Conservation (phyloP, 2,329 filamentous ascomycete species). For the Cercospora sesami region DNA sequence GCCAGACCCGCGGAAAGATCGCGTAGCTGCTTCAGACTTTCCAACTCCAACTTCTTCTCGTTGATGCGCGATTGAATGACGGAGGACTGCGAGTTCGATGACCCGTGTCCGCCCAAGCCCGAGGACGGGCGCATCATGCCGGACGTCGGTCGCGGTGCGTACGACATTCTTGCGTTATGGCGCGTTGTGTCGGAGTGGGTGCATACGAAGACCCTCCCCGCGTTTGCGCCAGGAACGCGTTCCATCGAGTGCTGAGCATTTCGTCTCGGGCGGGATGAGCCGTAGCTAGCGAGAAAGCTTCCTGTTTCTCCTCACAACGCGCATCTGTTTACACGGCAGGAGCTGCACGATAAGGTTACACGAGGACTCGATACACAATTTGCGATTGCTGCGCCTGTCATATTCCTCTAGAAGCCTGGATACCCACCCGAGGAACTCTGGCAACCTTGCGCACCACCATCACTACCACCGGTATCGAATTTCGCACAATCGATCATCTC, state of each 20-base stretch:
- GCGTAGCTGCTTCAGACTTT: slow-evolving; percentile 73
- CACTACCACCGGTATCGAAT: not conserved
- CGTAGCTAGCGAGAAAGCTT: slow-evolving; percentile 5
- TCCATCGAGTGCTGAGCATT: not conserved
- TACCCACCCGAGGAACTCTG: not conserved
- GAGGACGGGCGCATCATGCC: slow-evolving; percentile 52
- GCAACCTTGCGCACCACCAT: not conserved
- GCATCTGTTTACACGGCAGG: slow-evolving; percentile 3
- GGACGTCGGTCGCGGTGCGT: slow-evolving; percentile 41
- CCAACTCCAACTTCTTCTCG: slow-evolving; percentile 81
- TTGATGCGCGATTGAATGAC: slow-evolving; percentile 73
- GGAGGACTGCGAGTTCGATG: slow-evolving; percentile 57
- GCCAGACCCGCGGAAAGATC: slow-evolving; percentile 77
- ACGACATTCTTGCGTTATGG: slow-evolving; percentile 37
- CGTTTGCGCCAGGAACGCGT: not conserved
- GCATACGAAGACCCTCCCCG: not conserved
- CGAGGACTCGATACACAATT: slow-evolving; percentile 1
- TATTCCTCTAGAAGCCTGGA: not conserved
- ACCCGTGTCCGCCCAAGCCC: slow-evolving; percentile 34
- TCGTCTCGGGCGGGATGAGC: not conserved
- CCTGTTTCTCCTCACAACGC: slow-evolving; percentile 9
- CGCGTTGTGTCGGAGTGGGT: not conserved
- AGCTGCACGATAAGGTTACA: slow-evolving; percentile 4
- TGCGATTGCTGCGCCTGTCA: not conserved
- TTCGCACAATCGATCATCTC: not conserved